These are phyloP conservation scores for Phlebopus sp. DNA, from an alignment of 1,284 basidiomycete species.

Conservation along the genomic window DNA sequence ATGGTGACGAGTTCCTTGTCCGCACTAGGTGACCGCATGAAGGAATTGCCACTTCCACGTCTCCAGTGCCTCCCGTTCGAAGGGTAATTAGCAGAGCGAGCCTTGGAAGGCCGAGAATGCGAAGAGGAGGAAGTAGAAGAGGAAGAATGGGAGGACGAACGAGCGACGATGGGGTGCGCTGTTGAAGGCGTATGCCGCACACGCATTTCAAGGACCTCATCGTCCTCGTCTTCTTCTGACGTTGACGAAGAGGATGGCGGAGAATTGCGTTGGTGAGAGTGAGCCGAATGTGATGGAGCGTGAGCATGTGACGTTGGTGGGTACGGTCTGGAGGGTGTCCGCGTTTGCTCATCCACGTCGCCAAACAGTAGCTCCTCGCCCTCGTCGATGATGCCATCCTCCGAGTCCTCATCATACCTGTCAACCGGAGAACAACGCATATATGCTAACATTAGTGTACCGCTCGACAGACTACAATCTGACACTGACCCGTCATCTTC, in stretches of 20 bases:
- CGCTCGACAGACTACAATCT: background rate
- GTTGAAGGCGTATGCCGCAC: conserved; percentile 19
- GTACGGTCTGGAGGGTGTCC: conserved; percentile 14
- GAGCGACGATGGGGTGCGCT: conserved; percentile 7
- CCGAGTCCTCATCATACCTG: conserved; percentile 67
- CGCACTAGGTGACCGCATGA: conserved; percentile 37
- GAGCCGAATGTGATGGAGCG: conserved; percentile 12
- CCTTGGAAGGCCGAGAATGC: conserved; percentile 22
- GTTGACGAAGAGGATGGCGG: conserved; percentile 36
- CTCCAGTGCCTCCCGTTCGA: background rate
- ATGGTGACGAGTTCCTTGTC: conserved; percentile 78
- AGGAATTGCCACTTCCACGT: conserved; percentile 16
- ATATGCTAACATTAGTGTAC: conserved; percentile 10
- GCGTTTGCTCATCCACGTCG: conserved; percentile 22
- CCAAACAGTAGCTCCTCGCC: conserved; percentile 33
- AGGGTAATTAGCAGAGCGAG: conserved; percentile 17
- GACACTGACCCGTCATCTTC: conserved; percentile 61
- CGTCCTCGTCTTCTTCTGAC: conserved; percentile 31
- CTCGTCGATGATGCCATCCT: conserved; percentile 40
- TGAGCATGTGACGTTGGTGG: conserved; percentile 12
- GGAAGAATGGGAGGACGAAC: conserved; percentile 34
- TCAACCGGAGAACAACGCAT: background rate
- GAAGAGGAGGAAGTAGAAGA: conserved; percentile 41
- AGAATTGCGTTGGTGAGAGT: conserved; percentile 24
- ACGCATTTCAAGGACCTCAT: conserved; percentile 29